Conservation (phyloP, 345 rosid species). For the Anacardium occidentale region DNA sequence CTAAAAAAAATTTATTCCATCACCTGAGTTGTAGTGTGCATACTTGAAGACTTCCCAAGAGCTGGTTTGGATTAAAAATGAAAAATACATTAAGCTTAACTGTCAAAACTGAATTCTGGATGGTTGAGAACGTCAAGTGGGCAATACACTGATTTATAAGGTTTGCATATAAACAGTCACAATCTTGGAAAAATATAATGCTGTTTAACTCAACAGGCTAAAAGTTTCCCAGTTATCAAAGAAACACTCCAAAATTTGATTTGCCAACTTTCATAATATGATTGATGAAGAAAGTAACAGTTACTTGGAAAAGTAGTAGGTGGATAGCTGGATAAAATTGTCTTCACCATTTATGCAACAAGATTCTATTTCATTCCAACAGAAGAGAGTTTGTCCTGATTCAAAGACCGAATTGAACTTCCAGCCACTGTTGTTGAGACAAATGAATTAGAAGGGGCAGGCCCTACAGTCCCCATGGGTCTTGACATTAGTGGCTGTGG, state of each 20-base stretch:
- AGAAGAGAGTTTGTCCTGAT: constrained; percentile 39
- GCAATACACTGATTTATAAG: neutral
- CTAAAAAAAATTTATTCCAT: neutral
- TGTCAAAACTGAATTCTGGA: neutral
- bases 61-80: neutral
- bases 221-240: neutral
- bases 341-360: constrained; percentile 17
- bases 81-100: neutral
- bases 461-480: constrained; percentile 48
- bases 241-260: neutral
- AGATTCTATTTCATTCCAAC: constrained; percentile 34
- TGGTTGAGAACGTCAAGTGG: neutral
- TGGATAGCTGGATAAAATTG: constrained; percentile 11
- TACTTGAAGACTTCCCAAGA: neutral
- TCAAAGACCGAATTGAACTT: constrained; percentile 48
- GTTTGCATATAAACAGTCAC: neutral
- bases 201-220: neutral
- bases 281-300: neutral
- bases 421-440: constrained; percentile 46
- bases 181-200: neutral
- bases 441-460: constrained; percentile 44
- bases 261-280: neutral
- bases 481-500: constrained; percentile 71
- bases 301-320: constrained; percentile 19
- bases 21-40: neutral